A percentile compares a stretch with the other conserved stretches of the same genome.
These are phyloP conservation scores for Umbelopsis vinacea DNA, from an alignment of 192 early-diverging fungal species.

Conservation along the genomic window DNA sequence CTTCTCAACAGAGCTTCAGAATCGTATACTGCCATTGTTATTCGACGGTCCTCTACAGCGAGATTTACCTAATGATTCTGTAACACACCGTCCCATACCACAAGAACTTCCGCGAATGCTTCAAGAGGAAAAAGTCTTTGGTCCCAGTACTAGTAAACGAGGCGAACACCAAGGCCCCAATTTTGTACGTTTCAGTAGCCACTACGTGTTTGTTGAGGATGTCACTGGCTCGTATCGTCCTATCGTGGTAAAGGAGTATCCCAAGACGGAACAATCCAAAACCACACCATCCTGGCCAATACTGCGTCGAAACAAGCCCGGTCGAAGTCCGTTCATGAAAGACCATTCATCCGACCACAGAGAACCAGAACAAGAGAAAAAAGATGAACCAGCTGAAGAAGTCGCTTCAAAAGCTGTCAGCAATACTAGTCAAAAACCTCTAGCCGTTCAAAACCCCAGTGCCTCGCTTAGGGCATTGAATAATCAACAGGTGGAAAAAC, in stretches of 20 bases:
- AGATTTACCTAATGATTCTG: constrained; percentile 5
- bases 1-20: neutral
- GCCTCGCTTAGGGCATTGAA: neutral
- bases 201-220: constrained; percentile 21
- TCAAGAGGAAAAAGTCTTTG: constrained; percentile 24
- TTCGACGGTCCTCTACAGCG: neutral
- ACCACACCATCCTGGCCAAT: neutral
- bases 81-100: constrained; percentile 7
- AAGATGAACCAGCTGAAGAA: neutral
- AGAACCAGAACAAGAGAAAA: neutral
- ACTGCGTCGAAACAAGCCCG: neutral
- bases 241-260: constrained; percentile 17
- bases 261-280: constrained; percentile 1
- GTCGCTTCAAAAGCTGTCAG: neutral
- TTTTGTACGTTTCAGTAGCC: constrained; percentile 9
- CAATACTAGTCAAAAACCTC: neutral
- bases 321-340: neutral
- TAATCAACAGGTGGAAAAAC: constrained; percentile 7
- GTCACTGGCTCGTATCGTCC: constrained; percentile 15
- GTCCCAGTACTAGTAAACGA: constrained; percentile 2
- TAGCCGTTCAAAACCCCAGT: neutral
- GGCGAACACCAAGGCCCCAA: constrained; percentile 24
- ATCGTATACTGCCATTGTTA: constrained; percentile 7
- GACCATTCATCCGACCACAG: neutral
- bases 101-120: constrained; percentile 20